A percentile compares a stretch with the other conserved stretches of the same genome.
These are phyloP conservation scores for Colletotrichum abscissum DNA, from an alignment of 2,329 filamentous ascomycete species.

Conservation along the genomic window DNA sequence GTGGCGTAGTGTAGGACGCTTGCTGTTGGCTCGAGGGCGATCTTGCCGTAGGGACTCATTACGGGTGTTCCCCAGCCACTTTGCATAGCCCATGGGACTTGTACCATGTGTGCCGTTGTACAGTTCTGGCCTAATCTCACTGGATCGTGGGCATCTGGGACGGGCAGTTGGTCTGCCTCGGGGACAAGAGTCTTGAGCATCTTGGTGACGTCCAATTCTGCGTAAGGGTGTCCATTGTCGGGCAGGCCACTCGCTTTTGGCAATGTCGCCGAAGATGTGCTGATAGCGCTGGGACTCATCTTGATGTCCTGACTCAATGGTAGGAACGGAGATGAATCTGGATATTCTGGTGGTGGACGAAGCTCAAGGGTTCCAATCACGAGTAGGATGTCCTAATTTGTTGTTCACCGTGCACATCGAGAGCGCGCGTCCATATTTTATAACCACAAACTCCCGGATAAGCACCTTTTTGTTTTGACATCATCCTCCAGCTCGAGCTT, in stretches of 20 bases:
- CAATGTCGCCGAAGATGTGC: not conserved
- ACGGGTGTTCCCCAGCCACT: constrained; percentile 74
- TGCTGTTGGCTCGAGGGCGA: constrained; percentile 75
- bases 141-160: constrained; percentile 8
- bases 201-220: constrained; percentile 70
- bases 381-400: no score
- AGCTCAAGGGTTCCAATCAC: no score
- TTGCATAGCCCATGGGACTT: constrained; percentile 68
- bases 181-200: constrained; percentile 69
- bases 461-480: not conserved
- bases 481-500: not conserved
- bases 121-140: constrained; percentile 8
- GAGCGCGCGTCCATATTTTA: no score
- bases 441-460: no score
- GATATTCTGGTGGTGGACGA: no score
- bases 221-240: constrained; percentile 57
- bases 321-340: not conserved
- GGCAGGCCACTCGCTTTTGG: not conserved
- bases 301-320: not conserved
- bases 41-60: constrained; percentile 73
- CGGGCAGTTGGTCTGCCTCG: not conserved
- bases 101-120: constrained; percentile 73
- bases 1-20: constrained; percentile 80
- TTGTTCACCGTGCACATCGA: no score
- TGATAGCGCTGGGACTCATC: not conserved